phyloP scores from a whole-genome alignment of 2,329 filamentous ascomycete genomes.

The Lojkania enalia region DNA sequence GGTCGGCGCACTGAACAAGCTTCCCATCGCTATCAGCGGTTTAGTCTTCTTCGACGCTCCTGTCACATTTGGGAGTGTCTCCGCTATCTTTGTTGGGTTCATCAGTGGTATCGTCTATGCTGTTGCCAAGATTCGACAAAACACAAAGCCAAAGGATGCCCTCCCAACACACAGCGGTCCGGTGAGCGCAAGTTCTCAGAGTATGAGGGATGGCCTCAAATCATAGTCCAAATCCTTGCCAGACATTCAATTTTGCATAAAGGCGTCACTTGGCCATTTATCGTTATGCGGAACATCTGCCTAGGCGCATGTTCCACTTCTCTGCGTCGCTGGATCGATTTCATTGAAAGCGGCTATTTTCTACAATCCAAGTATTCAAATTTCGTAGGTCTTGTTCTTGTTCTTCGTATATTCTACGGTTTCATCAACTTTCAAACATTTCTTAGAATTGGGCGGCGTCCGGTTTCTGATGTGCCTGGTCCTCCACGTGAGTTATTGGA shows the following conservation, averaged over 20 bases:
- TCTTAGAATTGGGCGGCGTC: slow-evolving; percentile 5
- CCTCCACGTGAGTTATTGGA: neutral
- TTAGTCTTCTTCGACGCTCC: slow-evolving; percentile 95
- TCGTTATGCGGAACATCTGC: neutral
- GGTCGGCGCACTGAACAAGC: slow-evolving; percentile 97
- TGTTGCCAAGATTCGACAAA: slow-evolving; percentile 81
- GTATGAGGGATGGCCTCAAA: slow-evolving; percentile 83
- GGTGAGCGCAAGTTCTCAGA: slow-evolving; percentile 82
- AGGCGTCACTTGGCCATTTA: neutral
- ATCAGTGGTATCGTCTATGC: slow-evolving; percentile 90
- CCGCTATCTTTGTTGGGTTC: slow-evolving; percentile 89
- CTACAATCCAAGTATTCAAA: neutral
- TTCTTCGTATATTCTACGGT: neutral
- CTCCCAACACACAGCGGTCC: slow-evolving; percentile 68
- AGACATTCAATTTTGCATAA: slow-evolving; percentile 11
- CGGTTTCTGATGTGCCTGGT: slow-evolving; percentile 2
- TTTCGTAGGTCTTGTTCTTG: neutral
- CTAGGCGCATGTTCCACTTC: neutral
- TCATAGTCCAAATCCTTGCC: slow-evolving; percentile 20
- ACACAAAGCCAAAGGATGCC: slow-evolving; percentile 65
- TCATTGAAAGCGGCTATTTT: too few relatives aligned
- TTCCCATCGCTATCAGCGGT: slow-evolving; percentile 89
- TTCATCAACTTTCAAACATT: slow-evolving; percentile 1
- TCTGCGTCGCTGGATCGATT: neutral
- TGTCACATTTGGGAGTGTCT: slow-evolving; percentile 87